Percentiles rank a stretch among this genome's conserved stretches.
phyloP scores from a whole-genome alignment of 2,329 filamentous ascomycete species.

The Ciborinia camelliae region DNA sequence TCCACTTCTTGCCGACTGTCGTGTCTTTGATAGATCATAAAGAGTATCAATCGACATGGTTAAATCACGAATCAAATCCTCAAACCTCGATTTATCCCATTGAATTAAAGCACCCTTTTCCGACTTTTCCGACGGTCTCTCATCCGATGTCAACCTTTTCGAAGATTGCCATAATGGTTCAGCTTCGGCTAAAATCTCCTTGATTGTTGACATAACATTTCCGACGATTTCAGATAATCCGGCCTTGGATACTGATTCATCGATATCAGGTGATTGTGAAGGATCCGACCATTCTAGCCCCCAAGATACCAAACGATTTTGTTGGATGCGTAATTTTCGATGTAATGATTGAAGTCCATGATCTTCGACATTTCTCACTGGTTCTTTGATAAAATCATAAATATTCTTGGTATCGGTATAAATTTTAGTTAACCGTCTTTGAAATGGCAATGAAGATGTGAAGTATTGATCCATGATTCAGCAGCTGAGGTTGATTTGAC shows the following conservation, averaged over 20 bases:
- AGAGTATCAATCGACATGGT: constrained; percentile 76
- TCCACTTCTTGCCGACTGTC: constrained; percentile 42
- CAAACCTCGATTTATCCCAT: constrained; percentile 70
- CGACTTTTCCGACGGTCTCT: constrained; percentile 34
- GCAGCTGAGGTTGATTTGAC: background rate
- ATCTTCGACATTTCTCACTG: constrained; percentile 59
- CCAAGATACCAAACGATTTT: constrained; percentile 72
- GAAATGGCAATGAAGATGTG: constrained; percentile 44
- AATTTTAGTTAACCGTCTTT: constrained; percentile 64
- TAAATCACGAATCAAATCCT: constrained; percentile 70
- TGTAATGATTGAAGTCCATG: constrained; percentile 70
- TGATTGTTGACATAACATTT: constrained; percentile 76
- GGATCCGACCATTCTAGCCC: constrained; percentile 78
- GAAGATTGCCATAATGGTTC: constrained; percentile 67
- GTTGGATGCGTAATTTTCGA: constrained; percentile 72
- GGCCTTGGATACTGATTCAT: constrained; percentile 66
- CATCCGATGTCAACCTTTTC: constrained; percentile 41
- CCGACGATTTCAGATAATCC: constrained; percentile 74
- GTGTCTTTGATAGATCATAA: constrained; percentile 69
- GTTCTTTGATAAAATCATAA: constrained; percentile 67
- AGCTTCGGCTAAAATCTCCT: constrained; percentile 73
- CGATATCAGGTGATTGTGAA: constrained; percentile 64
- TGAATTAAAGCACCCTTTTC: constrained; percentile 55
- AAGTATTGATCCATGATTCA: constrained; percentile 33
- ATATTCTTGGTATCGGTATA: constrained; percentile 81